phyloP scores from a whole-genome alignment of 257 asterid genomes.

The Eucommia ulmoides region DNA sequence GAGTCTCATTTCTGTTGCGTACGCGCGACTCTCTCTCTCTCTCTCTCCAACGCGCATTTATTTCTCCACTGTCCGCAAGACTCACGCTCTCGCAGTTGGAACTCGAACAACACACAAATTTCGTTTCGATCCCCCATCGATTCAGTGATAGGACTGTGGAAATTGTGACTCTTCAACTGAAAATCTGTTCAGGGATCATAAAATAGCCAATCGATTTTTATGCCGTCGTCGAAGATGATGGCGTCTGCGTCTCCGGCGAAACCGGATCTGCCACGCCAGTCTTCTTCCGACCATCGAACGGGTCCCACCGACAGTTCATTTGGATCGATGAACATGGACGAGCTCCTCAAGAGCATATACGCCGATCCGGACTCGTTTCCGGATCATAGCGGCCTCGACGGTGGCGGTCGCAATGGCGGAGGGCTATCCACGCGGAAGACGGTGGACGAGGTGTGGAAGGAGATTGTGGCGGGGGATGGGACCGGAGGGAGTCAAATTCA shows the following conservation, averaged over 20 bases:
- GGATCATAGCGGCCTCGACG: conserved; percentile 6
- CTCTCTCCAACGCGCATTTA: no score
- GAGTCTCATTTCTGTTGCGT: no score
- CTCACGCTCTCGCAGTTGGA: no score
- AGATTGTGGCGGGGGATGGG: conserved; percentile 10
- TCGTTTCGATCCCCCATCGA: no score
- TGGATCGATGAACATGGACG: conserved; percentile 84
- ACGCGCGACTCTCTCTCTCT: no score
- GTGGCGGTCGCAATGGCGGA: conserved; percentile 1
- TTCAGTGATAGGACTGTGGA: no score
- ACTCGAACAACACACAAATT: no score
- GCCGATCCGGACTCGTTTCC: conserved; percentile 35
- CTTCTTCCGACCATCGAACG: conserved; percentile 13
- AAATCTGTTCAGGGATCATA: no score
- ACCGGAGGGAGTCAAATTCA: conserved; percentile 9
- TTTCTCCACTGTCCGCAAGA: no score
- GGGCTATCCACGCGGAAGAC: conserved; percentile 8
- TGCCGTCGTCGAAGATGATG: conserved; percentile 97
- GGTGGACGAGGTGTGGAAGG: conserved; percentile 70
- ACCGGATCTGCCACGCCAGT: conserved; percentile 83
- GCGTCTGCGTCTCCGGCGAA: conserved; percentile 82
- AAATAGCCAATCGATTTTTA: no score
- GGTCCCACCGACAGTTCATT: conserved; percentile 14
- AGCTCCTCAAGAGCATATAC: conserved; percentile 56
- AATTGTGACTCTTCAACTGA: no score